phyloP scores from a whole-genome alignment of 106 monocot genomes.

The Dendrobium officinale region DNA sequence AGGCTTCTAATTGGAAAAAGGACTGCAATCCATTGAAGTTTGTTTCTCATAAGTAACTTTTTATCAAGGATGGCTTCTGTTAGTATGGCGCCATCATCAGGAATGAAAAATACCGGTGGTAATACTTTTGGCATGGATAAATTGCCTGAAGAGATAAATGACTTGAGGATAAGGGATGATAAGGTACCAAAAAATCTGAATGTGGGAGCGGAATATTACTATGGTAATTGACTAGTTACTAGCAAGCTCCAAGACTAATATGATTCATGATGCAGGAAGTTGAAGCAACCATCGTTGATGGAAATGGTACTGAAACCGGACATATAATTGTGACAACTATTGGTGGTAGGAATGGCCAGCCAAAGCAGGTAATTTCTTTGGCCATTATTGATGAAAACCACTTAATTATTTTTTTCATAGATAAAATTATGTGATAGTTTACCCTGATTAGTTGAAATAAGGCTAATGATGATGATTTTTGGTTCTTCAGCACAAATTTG shows the following conservation, averaged over 20 bases:
- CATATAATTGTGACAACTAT: conserved; percentile 31
- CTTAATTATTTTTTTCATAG: background rate
- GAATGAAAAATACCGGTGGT: conserved; percentile 17
- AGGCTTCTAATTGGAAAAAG: background rate
- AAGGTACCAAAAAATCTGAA: conserved; percentile 4
- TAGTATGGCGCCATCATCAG: conserved; percentile 18
- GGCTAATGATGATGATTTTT: too few species aligned
- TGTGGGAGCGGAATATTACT: background rate
- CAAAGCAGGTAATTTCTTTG: conserved; percentile 18
- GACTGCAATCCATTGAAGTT: background rate
- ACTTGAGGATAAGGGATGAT: conserved; percentile 28
- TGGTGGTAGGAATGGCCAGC: conserved; percentile 47
- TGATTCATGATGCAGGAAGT: conserved; percentile 17
- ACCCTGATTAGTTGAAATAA: too few species aligned
- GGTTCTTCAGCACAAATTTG: too few species aligned
- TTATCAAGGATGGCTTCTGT: conserved; percentile 20
- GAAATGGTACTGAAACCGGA: conserved; percentile 28
- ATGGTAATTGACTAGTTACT: background rate
- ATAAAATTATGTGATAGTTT: background rate
- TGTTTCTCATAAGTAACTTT: background rate
- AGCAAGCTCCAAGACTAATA: background rate
- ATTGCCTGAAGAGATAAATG: conserved; percentile 29
- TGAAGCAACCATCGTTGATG: conserved; percentile 27
- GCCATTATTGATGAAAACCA: background rate
- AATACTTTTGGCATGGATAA: conserved; percentile 20